Conservation (phyloP, 2,329 filamentous ascomycete genomes). For the Fusarium sp. region DNA sequence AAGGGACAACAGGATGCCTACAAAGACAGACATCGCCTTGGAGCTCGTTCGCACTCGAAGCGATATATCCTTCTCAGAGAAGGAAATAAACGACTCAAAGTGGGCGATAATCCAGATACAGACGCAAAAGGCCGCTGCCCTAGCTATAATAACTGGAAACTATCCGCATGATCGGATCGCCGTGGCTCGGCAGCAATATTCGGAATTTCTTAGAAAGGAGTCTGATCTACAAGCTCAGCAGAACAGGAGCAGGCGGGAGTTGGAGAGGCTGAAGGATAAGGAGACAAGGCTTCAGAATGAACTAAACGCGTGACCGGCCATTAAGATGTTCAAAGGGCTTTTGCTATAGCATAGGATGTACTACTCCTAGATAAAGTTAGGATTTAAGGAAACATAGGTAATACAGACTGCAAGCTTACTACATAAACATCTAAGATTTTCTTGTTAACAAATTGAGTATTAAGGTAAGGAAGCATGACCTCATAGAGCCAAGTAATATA, state of each 20-base stretch:
- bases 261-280: not conserved
- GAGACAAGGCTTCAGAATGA: not conserved
- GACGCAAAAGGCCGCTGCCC: not conserved
- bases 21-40: not conserved
- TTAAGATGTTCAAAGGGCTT: not conserved
- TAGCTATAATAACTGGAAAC: not conserved
- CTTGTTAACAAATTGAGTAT: not conserved
- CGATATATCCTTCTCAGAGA: not conserved
- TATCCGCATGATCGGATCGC: not conserved
- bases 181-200: not conserved
- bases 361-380: not conserved
- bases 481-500: too few species aligned
- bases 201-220: not conserved
- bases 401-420: fast-evolving
- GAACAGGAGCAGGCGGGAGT: not conserved
- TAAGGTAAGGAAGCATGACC: not conserved
- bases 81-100: not conserved
- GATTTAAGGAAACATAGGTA: fast-evolving
- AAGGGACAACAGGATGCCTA: not conserved
- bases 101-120: not conserved
- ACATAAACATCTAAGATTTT: fast-evolving
- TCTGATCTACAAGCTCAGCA: not conserved
- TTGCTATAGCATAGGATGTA: not conserved
- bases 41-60: not conserved
- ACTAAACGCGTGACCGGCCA: fast-evolving